Base-by-base conservation (phyloP, 2,329 filamentous ascomycete genomes). In the Coniella vitis region DNA sequence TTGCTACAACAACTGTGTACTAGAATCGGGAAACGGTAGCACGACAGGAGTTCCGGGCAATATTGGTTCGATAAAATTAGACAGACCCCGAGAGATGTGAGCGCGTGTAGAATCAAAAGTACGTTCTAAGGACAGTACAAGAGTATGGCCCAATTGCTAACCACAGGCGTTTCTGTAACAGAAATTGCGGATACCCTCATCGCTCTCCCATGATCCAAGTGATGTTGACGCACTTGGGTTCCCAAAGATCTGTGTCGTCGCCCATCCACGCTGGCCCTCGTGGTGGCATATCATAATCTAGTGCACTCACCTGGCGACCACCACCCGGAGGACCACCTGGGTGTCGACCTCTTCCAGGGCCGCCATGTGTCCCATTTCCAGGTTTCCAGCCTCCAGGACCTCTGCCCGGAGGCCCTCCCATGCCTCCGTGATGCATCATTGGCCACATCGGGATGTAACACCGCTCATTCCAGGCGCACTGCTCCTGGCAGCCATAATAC, bases 391-490 rank as follows among this genome's bases (percentile, higher is more conserved):
- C 45, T 45, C 53, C 39, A 46, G 47, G 35, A 2, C 35, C 55
- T 54, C 48, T 45, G 47, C 40, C 51, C 20, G 22, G 55, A 34
- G 12, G 46, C 43, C 29, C 52, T 31, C 9, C 32, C 29, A 19
- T 41, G 36, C 36, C 29, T 37, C 44, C 38, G 4, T 43, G 52
- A 31, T 29, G 52, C 39, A 62, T 51, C 52, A 72, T 52, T 2
- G 73, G 73, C 73, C 72, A 76, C 67, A 75, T 76, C 1, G 73
- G 72, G 35, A 76, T 72, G 51, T 66, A 74, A 54, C 73, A 75
- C 12, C 66, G 62, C 55, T 74, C 69, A 48, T 70, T 65, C 58
- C 63, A 65, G 4, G 54, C 66, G 49, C 72, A 75, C 36, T 63
- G 62, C 25, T 63, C 56, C 3, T 63, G 53, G 50, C 72, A 75